phyloP scores from a whole-genome alignment of 2,329 filamentous ascomycete genomes.

The Mycogone perniciosa region DNA sequence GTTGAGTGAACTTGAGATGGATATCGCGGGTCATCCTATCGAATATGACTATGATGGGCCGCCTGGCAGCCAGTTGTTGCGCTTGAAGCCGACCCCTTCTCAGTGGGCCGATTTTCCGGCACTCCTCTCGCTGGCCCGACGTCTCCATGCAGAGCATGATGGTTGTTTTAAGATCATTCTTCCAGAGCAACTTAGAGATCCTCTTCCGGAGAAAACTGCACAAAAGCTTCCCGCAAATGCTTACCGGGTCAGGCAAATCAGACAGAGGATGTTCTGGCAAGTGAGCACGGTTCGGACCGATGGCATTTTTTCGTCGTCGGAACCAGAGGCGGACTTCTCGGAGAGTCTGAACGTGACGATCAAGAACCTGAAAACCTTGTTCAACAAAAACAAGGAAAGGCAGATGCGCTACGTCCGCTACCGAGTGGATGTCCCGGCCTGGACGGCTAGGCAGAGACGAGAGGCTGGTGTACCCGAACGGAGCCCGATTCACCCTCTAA shows the following conservation, averaged over 20 bases:
- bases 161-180: slow-evolving; percentile 35
- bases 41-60: slow-evolving; percentile 28
- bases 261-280: slow-evolving; percentile 31
- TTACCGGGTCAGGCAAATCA: slow-evolving; percentile 29
- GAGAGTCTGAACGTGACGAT: slow-evolving; percentile 23
- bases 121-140: slow-evolving; percentile 28
- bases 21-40: slow-evolving; percentile 15
- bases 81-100: slow-evolving; percentile 27
- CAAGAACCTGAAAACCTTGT: slow-evolving; percentile 30
- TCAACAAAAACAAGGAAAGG: slow-evolving; percentile 28
- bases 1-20: slow-evolving; percentile 18
- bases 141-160: slow-evolving; percentile 25
- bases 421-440: slow-evolving; percentile 33
- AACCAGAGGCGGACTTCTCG: slow-evolving; percentile 19
- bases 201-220: slow-evolving; percentile 26
- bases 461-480: slow-evolving; percentile 30
- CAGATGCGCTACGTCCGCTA: slow-evolving; percentile 34
- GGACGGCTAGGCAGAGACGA: slow-evolving; percentile 29
- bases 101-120: slow-evolving; percentile 34
- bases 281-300: slow-evolving; percentile 30
- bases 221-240: slow-evolving; percentile 29
- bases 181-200: slow-evolving; percentile 24
- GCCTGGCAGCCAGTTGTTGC: slow-evolving; percentile 25
- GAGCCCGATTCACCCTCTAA: slow-evolving; percentile 33
- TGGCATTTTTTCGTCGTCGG: slow-evolving; percentile 25